Percentiles rank a stretch among this genome's conserved stretches.
Conservation (phyloP, 208 protist genomes). For the Wallacemonas sp. region DNA sequence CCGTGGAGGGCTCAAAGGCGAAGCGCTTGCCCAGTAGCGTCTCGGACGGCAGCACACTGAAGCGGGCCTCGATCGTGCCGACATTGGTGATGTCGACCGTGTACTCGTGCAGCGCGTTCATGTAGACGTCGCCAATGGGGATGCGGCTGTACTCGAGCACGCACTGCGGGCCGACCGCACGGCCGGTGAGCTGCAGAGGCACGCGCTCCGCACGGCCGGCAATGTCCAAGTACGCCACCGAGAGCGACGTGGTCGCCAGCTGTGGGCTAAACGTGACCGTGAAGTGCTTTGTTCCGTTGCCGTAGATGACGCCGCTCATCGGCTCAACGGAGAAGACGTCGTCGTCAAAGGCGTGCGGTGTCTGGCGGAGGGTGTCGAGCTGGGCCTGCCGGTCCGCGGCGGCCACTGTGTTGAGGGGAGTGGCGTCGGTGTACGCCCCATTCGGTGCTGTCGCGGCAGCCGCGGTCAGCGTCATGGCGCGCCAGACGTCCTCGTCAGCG, state of each 20-base stretch:
- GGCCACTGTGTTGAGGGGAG: background rate
- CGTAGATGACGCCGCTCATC: constrained; percentile 78
- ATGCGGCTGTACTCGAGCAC: constrained; percentile 86
- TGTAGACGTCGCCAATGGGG: constrained; percentile 95
- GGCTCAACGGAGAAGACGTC: constrained; percentile 92
- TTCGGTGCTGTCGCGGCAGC: background rate
- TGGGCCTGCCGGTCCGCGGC: background rate
- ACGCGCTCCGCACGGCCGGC: constrained; percentile 64
- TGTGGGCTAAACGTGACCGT: constrained; percentile 91
- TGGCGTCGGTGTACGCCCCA: background rate
- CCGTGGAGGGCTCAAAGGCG: constrained; percentile 73
- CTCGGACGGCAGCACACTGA: constrained; percentile 63
- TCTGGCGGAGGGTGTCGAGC: constrained; percentile 11
- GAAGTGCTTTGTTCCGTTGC: constrained; percentile 75
- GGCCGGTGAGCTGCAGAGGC: constrained; percentile 80
- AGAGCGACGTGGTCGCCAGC: constrained; percentile 66
- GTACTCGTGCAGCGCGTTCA: constrained; percentile 93
- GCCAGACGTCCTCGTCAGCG: constrained; percentile 5
- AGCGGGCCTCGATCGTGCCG: constrained; percentile 91
- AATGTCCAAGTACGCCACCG: constrained; percentile 88
- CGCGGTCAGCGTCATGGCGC: constrained; percentile 3
- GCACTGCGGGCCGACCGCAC: constrained; percentile 89
- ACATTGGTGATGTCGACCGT: constrained; percentile 90
- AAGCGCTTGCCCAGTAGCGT: constrained; percentile 83
- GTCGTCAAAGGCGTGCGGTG: constrained; percentile 65